Evolutionary conservation across 176 grass and related monocot species (phyloP).

Genomic region (Stipa capillata): DNA sequence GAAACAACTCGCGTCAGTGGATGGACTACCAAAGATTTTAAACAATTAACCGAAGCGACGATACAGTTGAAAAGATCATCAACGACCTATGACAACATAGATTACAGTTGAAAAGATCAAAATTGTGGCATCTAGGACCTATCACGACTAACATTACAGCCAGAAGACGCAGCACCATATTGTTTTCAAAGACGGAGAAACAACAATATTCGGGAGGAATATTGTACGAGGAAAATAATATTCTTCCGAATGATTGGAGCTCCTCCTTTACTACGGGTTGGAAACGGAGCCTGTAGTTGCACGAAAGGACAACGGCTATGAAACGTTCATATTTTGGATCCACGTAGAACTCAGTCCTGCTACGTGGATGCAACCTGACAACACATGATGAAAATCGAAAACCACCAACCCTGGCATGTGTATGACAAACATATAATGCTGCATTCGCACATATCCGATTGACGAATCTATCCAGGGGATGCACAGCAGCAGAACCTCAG

Average conservation of each 20-base stretch:
- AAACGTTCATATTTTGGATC: background rate
- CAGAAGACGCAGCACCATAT: background rate
- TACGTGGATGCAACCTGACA: slow-evolving; percentile 3
- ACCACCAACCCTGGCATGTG: background rate
- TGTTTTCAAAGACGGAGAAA: background rate
- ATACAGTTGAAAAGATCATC: slow-evolving; percentile 2
- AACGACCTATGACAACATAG: background rate
- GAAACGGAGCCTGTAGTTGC: slow-evolving; percentile 1
- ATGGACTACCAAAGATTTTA: background rate
- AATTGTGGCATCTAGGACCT: background rate
- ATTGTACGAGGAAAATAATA: slow-evolving; percentile 3
- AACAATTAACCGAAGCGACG: background rate
- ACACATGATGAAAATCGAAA: background rate
- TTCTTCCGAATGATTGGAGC: slow-evolving; percentile 1
- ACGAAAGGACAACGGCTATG: background rate
- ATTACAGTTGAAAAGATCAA: slow-evolving; percentile 1
- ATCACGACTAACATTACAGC: background rate
- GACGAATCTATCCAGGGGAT: too few relatives aligned
- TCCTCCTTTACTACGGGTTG: background rate
- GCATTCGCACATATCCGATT: background rate
- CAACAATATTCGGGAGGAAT: background rate
- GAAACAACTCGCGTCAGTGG: slow-evolving; percentile 7
- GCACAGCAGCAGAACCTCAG: too few relatives aligned
- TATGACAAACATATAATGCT: background rate
- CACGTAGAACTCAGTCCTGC: background rate